These are phyloP conservation scores for Kockiozyma suomiensis DNA, from an alignment of 805 yeast genomes.

Conservation along the genomic window DNA sequence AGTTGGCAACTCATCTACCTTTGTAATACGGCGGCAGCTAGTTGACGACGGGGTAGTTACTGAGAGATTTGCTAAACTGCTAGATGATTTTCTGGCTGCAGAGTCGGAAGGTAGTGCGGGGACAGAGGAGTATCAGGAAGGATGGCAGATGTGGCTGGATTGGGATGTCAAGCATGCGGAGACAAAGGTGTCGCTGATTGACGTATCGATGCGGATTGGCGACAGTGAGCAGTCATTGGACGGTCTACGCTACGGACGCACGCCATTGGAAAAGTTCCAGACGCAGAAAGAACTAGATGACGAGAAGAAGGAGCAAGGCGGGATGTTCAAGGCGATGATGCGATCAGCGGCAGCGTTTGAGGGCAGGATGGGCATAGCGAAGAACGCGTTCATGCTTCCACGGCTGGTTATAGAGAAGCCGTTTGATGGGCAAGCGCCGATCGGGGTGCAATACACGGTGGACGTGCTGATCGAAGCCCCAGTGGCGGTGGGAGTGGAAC, in stretches of 20 bases:
- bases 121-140: background rate
- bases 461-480: constrained; percentile 23
- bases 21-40: constrained; percentile 1
- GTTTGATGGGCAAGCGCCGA: constrained; percentile 3
- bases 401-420: constrained; percentile 11
- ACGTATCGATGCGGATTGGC: constrained; percentile 16
- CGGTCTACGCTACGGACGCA: constrained; percentile 4
- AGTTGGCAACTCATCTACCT: constrained; percentile 2
- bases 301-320: background rate
- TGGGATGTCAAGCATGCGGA: constrained; percentile 10
- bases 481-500: constrained; percentile 15
- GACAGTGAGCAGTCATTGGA: background rate
- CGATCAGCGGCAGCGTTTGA: background rate
- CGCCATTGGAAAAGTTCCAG: constrained; percentile 1
- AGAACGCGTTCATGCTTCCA: constrained; percentile 14
- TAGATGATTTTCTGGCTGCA: constrained; percentile 7
- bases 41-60: constrained; percentile 20
- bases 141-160: constrained; percentile 15
- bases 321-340: background rate
- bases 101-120: background rate
- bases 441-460: constrained; percentile 13
- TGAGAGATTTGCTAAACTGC: constrained; percentile 3
- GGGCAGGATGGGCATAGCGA: constrained; percentile 4
- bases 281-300: background rate
- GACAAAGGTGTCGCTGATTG: constrained; percentile 6